Evolutionary conservation across 257 asterid genomes (phyloP).

Genomic region (Nicotiana noctiflora): DNA sequence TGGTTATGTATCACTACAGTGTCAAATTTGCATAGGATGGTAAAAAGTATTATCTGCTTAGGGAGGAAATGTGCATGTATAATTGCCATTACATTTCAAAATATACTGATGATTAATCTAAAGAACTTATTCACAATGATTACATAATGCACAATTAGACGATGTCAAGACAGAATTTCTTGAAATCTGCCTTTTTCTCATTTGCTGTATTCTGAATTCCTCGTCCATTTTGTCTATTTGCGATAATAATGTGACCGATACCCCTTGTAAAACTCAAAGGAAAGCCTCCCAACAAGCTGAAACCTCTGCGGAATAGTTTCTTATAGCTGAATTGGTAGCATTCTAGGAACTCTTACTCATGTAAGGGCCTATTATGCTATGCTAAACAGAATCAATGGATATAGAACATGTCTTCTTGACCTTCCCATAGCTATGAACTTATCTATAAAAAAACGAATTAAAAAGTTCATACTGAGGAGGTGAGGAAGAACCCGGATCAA

Average conservation of each 20-base stretch:
- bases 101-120: not conserved
- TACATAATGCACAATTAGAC: not conserved
- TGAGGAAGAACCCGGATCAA: not conserved
- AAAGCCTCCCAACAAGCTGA: not conserved
- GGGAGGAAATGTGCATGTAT: not conserved
- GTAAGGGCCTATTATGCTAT: not conserved
- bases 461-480: not conserved
- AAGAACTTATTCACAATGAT: not conserved
- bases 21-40: not conserved
- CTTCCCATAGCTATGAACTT: not conserved
- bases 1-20: not conserved
- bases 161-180: no score
- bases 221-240: no score
- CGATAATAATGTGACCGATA: no score
- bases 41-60: not conserved
- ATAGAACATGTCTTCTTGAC: not conserved
- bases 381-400: not conserved
- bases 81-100: not conserved
- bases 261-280: not conserved
- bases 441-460: not conserved
- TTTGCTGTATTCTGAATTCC: no score
- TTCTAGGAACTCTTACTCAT: not conserved
- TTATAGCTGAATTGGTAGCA: no score
- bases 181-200: no score
- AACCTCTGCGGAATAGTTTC: not conserved